phyloP scores from a whole-genome alignment of 176 grass and related monocot genomes.

The Secale cereale region DNA sequence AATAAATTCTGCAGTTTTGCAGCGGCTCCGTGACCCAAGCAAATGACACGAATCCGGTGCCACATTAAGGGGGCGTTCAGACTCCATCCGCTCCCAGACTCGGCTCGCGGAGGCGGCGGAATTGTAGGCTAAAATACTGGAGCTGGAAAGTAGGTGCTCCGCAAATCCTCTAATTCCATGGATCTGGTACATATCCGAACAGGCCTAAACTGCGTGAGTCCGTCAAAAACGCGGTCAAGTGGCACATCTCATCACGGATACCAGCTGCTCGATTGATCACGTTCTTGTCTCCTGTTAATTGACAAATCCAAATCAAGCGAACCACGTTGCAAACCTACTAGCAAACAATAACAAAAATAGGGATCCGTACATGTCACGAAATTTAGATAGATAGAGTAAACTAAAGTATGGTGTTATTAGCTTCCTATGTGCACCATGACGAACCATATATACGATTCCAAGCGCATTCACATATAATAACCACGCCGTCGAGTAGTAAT shows the following conservation, averaged over 20 bases:
- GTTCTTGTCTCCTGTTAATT: slow-evolving; percentile 28
- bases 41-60: no score
- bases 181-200: no score
- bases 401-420: no score
- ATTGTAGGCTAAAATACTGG: no score
- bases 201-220: not conserved
- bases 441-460: not conserved
- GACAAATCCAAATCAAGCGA: slow-evolving; percentile 2
- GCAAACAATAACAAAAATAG: not conserved
- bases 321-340: not conserved
- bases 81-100: no score
- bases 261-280: not conserved
- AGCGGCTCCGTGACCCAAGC: no score
- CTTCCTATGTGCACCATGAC: not conserved
- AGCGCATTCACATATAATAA: not conserved
- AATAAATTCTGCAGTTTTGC: no score
- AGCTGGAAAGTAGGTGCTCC: no score
- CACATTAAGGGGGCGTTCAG: not conserved
- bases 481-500: not conserved
- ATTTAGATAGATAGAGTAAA: not conserved
- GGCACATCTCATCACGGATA: not conserved
- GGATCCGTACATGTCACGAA: not conserved
- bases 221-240: not conserved
- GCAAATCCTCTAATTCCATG: no score
- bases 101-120: no score